Evolutionary conservation across 768 basidiomycete genomes (phyloP).

Genomic region (Suillus subalutaceus): DNA sequence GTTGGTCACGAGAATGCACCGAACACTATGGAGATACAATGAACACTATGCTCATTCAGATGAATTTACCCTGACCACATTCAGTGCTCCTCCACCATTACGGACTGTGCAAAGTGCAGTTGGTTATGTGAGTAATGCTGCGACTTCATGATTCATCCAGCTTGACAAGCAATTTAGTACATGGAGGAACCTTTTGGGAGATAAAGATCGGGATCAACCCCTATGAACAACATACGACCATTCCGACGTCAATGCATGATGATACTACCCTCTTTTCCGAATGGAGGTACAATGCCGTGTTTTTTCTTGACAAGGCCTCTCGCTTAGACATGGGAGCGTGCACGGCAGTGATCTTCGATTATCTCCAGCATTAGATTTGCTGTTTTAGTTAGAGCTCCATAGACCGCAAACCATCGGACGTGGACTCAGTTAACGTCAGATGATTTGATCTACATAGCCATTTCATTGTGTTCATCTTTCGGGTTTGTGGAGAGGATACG

Average conservation of each 20-base stretch:
- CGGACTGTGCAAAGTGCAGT: neutral
- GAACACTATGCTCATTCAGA: neutral
- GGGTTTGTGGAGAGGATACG: neutral
- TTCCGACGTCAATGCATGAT: neutral
- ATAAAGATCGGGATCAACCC: neutral
- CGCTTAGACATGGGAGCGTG: neutral
- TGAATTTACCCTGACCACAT: slow-evolving; percentile 1
- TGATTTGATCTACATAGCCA: neutral
- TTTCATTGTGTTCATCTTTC: neutral
- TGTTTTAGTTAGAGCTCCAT: neutral
- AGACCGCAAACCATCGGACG: neutral
- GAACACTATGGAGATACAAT: neutral
- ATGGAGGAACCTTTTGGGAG: neutral
- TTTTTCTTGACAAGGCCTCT: neutral
- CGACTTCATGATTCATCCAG: neutral
- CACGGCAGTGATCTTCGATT: neutral
- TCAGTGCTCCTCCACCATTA: neutral
- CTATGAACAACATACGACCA: neutral
- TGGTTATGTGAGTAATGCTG: neutral
- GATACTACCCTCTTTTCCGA: neutral
- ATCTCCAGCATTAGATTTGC: neutral
- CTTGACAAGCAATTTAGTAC: neutral
- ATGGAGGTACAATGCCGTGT: neutral
- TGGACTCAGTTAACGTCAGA: neutral
- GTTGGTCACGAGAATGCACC: slow-evolving; percentile 3